Evolutionary conservation across 129 eudicot species (phyloP).

Genomic region (Escallonia rubra): DNA sequence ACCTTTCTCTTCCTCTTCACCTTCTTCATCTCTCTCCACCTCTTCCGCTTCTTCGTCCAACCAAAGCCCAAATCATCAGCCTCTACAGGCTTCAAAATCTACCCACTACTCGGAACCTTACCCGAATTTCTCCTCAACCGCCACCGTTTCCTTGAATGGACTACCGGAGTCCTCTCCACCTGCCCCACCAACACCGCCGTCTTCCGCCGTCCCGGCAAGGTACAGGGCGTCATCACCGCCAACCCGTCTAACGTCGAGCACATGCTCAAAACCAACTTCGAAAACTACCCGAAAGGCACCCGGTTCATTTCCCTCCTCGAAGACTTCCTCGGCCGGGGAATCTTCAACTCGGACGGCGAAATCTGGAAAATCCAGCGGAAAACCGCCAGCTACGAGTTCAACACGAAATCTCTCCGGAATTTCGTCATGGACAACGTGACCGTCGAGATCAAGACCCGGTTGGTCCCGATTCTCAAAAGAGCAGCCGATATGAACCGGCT

Average conservation of each 20-base stretch:
- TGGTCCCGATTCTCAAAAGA: conserved; percentile 45
- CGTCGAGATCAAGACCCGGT: conserved; percentile 31
- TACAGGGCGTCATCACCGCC: conserved; percentile 72
- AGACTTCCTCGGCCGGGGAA: conserved; percentile 77
- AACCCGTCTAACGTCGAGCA: conserved; percentile 63
- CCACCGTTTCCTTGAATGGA: conserved; percentile 88
- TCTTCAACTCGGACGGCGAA: conserved; percentile 76
- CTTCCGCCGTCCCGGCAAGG: conserved; percentile 57
- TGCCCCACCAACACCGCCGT: conserved; percentile 66
- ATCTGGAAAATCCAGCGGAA: conserved; percentile 69
- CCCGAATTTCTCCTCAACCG: conserved; percentile 69
- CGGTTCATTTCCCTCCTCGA: conserved; percentile 49
- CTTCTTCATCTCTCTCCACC: conserved; percentile 15
- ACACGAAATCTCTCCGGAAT: conserved; percentile 53
- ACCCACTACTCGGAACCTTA: conserved; percentile 61
- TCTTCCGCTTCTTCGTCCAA: conserved; percentile 8
- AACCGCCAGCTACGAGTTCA: conserved; percentile 77
- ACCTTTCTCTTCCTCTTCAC: conserved; percentile 7
- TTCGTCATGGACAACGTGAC: conserved; percentile 46
- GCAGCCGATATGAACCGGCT: conserved; percentile 22
- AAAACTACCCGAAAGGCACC: conserved; percentile 79
- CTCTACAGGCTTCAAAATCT: conserved; percentile 45
- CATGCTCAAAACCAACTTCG: conserved; percentile 69
- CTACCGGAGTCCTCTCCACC: conserved; percentile 49
- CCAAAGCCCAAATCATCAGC: conserved; percentile 8